Evolutionary conservation across 345 rosid genomes (phyloP).

Genomic region (Heritiera littoralis): DNA sequence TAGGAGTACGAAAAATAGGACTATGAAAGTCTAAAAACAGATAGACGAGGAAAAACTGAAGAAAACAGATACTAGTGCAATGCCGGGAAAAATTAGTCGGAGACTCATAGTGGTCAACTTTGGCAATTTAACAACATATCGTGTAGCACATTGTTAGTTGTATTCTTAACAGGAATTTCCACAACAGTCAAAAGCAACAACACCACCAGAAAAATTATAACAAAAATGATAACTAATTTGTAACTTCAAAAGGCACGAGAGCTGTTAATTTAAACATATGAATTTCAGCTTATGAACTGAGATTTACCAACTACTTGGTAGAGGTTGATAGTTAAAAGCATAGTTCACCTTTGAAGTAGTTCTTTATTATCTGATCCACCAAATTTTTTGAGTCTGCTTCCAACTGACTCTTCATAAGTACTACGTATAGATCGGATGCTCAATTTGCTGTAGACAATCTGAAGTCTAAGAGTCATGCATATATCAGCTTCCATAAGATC

Average conservation of each 20-base stretch:
- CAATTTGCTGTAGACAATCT: constrained; percentile 70
- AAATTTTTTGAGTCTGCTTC: constrained; percentile 74
- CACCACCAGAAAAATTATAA: background rate
- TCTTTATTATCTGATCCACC: constrained; percentile 60
- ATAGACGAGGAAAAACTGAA: background rate
- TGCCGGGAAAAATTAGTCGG: background rate
- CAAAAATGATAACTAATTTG: background rate
- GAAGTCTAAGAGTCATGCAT: constrained; percentile 70
- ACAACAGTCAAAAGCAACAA: background rate
- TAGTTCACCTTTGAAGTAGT: constrained; percentile 70
- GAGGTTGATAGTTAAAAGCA: background rate
- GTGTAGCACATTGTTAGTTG: background rate
- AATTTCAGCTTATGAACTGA: background rate
- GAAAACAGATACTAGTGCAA: background rate
- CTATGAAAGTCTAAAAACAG: background rate
- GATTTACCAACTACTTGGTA: constrained; percentile 3
- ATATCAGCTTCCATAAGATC: constrained; percentile 73
- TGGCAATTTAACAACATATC: background rate
- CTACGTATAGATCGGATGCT: constrained; percentile 70
- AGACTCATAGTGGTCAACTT: background rate
- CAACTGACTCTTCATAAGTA: constrained; percentile 86
- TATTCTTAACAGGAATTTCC: background rate
- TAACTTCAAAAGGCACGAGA: background rate
- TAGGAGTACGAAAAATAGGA: background rate
- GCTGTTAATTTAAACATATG: background rate